Percentiles rank a stretch among this genome's conserved stretches.
Evolutionary conservation across 2,329 filamentous ascomycete genomes (phyloP).

Genomic region (Aspergillus sp.): DNA sequence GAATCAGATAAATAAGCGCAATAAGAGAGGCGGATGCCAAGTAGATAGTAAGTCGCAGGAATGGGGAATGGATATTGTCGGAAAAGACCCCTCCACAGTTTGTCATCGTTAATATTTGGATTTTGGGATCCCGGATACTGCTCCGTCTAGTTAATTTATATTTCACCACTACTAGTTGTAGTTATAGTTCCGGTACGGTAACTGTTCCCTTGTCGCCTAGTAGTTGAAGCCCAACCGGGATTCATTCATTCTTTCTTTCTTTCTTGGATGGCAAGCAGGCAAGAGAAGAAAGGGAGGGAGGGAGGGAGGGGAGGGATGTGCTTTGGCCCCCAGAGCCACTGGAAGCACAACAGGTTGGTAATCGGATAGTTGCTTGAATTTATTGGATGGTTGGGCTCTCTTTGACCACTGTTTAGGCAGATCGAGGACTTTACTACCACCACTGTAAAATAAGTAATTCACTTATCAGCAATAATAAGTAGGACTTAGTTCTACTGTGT

Average conservation of each 20-base stretch:
- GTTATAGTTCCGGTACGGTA: no score
- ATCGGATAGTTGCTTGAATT: background rate
- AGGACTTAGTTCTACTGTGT: background rate
- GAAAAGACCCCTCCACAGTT: background rate
- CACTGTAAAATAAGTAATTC: no score
- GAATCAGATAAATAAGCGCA: slow-evolving; percentile 2
- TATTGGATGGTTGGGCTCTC: background rate
- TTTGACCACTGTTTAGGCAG: background rate
- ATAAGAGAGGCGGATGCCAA: background rate
- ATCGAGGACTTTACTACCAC: background rate
- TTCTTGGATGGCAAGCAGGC: background rate
- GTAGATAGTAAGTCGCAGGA: background rate
- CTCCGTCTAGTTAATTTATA: no score
- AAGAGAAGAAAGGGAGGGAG: background rate
- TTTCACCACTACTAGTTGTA: no score
- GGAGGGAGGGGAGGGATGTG: background rate
- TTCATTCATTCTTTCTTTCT: background rate
- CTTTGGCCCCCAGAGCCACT: background rate
- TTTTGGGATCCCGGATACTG: no score
- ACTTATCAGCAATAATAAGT: background rate
- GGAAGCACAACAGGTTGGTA: background rate
- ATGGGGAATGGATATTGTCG: background rate
- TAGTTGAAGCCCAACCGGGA: background rate
- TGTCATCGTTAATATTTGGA: background rate
- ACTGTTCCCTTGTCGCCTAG: no score